Conservation (phyloP, 1,284 basidiomycete genomes). For the Mycosarcoma maydis region DNA sequence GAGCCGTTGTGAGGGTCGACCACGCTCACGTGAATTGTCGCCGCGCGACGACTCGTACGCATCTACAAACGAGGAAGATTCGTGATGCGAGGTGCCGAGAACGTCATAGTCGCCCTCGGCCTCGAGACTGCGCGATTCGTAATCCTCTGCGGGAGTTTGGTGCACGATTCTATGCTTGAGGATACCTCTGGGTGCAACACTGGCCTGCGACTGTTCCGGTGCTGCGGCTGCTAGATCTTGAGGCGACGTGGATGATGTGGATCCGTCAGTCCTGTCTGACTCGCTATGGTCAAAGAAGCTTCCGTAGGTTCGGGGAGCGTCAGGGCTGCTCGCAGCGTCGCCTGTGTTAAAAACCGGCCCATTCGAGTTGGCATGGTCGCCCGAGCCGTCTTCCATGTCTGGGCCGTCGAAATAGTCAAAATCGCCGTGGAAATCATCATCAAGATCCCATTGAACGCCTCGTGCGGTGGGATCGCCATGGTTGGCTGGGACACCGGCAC, state of each 20-base stretch:
- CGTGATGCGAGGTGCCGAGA: constrained; percentile 38
- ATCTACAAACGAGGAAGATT: constrained; percentile 28
- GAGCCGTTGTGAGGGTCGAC: constrained; percentile 51
- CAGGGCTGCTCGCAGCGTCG: constrained; percentile 53
- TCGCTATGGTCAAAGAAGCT: constrained; percentile 54
- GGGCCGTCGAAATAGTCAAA: constrained; percentile 76
- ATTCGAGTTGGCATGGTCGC: constrained; percentile 27
- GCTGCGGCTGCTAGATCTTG: constrained; percentile 42
- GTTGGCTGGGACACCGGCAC: constrained; percentile 21
- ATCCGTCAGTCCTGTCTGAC: constrained; percentile 48
- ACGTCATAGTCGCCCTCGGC: constrained; percentile 45
- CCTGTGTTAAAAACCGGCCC: constrained; percentile 52
- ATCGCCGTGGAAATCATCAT: constrained; percentile 71
- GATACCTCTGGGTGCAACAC: constrained; percentile 49
- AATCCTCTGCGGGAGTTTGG: constrained; percentile 34
- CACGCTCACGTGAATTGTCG: constrained; percentile 45
- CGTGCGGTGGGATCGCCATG: constrained; percentile 43
- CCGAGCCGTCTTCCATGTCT: constrained; percentile 67
- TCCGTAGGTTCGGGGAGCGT: constrained; percentile 44
- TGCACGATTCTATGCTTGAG: constrained; percentile 50
- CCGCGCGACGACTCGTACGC: constrained; percentile 31
- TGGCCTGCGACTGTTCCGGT: constrained; percentile 44
- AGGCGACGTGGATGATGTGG: constrained; percentile 49
- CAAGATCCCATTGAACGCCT: constrained; percentile 64
- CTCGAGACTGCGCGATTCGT: constrained; percentile 30